Base-by-base conservation (phyloP, 805 yeast genomes). In the Candida golubevii region DNA sequence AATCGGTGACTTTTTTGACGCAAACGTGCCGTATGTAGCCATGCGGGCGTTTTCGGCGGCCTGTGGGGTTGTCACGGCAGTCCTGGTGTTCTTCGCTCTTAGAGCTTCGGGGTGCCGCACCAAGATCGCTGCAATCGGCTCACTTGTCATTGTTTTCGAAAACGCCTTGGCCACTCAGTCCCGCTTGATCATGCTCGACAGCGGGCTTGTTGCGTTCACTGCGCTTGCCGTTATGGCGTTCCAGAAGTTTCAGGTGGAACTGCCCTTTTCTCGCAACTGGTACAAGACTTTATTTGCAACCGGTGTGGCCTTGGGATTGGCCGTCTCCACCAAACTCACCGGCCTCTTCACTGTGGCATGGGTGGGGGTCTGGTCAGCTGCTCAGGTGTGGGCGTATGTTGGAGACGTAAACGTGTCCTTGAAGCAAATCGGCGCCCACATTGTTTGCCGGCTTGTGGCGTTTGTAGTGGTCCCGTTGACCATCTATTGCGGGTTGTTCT, bases 311-410 rank as follows among this genome's bases (percentile, higher is more conserved):
- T 3, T 67, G 77, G 53, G 96, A 78, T 12, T 75, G 71, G 37
- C 82, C 1, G 61, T 80, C 1, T 75, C 89, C 7, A 75, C 85
- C 4, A 86, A 87, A 58, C 78, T 81, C 74, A 75, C 84, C 5
- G 97, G 96, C 0, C 41, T 82, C 18, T 78, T 79, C 55, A 83
- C 91, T 0, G 63, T 80, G 44, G 63, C 63, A 0, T 88, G 95
- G 95, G 64, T 85, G 10, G 75, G 80, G 2, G 5, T 67, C 0
- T 55, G 80, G 38, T 64, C 67, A 1, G 41, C 74, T 1, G 66
- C 70, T 46, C 79, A 80, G 48, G 61, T 83, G 36, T 89, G 96
- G 96, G 60, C 62, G 48, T 55, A 78, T 10, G 59, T 84, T 33
- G 95, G 93, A 11, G 97, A 91, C 61, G 60, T 85, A 29, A 62